Conservation (phyloP, 129 eudicot genomes). For the Ambrosia artemisiifolia region DNA sequence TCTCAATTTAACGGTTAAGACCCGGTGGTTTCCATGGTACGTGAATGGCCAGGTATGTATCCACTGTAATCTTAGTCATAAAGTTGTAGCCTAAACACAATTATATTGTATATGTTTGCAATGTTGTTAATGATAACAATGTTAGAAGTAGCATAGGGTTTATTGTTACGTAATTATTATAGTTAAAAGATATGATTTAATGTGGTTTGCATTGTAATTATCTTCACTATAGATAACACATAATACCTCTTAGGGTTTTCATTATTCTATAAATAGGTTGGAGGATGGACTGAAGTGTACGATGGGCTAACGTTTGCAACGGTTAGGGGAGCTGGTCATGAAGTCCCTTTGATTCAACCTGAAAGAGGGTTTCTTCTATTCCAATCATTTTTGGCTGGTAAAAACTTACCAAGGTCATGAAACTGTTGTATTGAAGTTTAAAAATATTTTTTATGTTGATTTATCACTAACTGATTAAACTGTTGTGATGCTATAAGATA, state of each 20-base stretch:
- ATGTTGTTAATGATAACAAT: no score
- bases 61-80: not conserved
- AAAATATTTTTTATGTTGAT: not conserved
- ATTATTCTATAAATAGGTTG: slow-evolving; percentile 44
- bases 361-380: slow-evolving; percentile 54
- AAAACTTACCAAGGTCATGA: slow-evolving; percentile 51
- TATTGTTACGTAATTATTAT: no score
- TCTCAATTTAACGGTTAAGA: slow-evolving; percentile 49
- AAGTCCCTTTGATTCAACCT: slow-evolving; percentile 76
- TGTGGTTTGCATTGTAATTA: no score
- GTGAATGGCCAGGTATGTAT: slow-evolving; percentile 50
- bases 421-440: not conserved
- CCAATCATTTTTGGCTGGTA: slow-evolving; percentile 53
- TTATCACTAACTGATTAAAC: no score
- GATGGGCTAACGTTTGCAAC: slow-evolving; percentile 84
- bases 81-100: no score
- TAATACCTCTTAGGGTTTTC: no score
- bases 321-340: slow-evolving; percentile 93
- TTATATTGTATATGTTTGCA: not conserved
- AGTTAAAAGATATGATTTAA: no score
- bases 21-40: slow-evolving; percentile 92
- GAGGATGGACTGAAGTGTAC: slow-evolving; percentile 90
- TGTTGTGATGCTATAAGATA: no score
- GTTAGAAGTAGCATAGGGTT: no score
- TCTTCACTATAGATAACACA: no score